phyloP scores from a whole-genome alignment of 805 yeast species.

The Isabelozyma rhagii region DNA sequence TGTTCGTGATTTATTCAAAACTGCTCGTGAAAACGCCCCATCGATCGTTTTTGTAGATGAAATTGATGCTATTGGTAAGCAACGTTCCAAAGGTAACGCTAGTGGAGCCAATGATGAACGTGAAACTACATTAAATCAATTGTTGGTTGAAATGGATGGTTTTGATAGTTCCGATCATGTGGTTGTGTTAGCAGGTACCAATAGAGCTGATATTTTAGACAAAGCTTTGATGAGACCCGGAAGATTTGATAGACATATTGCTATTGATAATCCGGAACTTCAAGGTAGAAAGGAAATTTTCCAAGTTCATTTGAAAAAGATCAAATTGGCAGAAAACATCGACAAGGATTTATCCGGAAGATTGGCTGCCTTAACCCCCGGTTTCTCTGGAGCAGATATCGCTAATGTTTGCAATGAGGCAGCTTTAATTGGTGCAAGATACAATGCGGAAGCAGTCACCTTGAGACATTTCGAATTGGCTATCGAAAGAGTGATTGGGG shows the following conservation, averaged over 20 bases:
- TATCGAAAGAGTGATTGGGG: slow-evolving; percentile 95
- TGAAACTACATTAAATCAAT: slow-evolving; percentile 92
- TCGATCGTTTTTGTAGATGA: slow-evolving; percentile 96
- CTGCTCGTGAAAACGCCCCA: slow-evolving; percentile 93
- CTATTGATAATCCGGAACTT: slow-evolving; percentile 89
- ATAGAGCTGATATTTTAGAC: slow-evolving; percentile 91
- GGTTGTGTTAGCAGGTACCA: slow-evolving; percentile 96
- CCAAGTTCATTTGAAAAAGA: slow-evolving; percentile 74
- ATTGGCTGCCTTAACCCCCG: slow-evolving; percentile 94
- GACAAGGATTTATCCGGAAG: slow-evolving; percentile 67
- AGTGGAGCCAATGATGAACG: slow-evolving; percentile 93
- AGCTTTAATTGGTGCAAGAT: slow-evolving; percentile 93
- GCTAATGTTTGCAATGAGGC: slow-evolving; percentile 97
- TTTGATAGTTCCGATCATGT: slow-evolving; percentile 88
- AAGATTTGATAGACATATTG: slow-evolving; percentile 90
- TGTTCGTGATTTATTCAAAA: slow-evolving; percentile 90
- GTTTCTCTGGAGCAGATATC: slow-evolving; percentile 97
- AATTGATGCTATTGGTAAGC: slow-evolving; percentile 98
- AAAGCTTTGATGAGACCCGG: slow-evolving; percentile 95
- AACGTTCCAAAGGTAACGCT: slow-evolving; percentile 68
- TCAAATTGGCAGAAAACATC: slow-evolving; percentile 53
- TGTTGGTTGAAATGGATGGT: slow-evolving; percentile 98
- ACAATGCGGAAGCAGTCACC: slow-evolving; percentile 64
- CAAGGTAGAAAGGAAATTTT: slow-evolving; percentile 94
- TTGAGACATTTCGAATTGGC: slow-evolving; percentile 89